These are phyloP conservation scores for Botrytis porri DNA, from an alignment of 2,329 filamentous ascomycete species.

Conservation along the genomic window DNA sequence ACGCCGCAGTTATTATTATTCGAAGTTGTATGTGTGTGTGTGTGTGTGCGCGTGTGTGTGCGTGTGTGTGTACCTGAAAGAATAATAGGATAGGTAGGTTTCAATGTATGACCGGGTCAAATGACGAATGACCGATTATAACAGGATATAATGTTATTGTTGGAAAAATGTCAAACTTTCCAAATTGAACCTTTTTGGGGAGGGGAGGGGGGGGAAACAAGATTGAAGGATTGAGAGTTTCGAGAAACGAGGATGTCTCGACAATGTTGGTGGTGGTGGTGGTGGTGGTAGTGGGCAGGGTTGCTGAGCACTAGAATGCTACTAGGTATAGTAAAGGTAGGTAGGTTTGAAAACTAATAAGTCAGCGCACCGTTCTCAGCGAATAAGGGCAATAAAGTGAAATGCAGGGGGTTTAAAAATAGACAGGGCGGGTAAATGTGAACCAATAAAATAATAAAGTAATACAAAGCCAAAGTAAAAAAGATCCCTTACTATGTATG, in stretches of 20 bases:
- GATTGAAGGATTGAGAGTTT: slow-evolving; percentile 20
- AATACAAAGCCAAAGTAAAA: background rate
- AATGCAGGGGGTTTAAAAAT: slow-evolving; percentile 20
- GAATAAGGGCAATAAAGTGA: slow-evolving; percentile 12
- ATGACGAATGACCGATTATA: background rate
- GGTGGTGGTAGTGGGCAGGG: slow-evolving; percentile 12
- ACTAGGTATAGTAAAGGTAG: background rate
- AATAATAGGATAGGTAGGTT: background rate
- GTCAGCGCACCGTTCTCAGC: slow-evolving; percentile 21
- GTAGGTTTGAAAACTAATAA: slow-evolving; percentile 16
- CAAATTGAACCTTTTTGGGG: background rate
- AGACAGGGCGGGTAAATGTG: slow-evolving; percentile 17
- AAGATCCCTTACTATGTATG: slow-evolving; percentile 12
- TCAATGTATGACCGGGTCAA: background rate
- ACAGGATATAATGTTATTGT: slow-evolving; percentile 7
- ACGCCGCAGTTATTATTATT: slow-evolving; percentile 16
- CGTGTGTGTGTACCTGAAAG: background rate
- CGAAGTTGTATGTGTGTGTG: background rate
- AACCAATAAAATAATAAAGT: slow-evolving; percentile 5
- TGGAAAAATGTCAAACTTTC: background rate
- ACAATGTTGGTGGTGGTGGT: slow-evolving; percentile 16
- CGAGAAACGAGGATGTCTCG: slow-evolving; percentile 20
- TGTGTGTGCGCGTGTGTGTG: background rate
- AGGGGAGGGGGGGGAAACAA: slow-evolving; percentile 1
- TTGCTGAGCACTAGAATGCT: slow-evolving; percentile 2